phyloP scores from a whole-genome alignment of 2,329 filamentous ascomycete species.

The Fonsecaea multimorphosa region DNA sequence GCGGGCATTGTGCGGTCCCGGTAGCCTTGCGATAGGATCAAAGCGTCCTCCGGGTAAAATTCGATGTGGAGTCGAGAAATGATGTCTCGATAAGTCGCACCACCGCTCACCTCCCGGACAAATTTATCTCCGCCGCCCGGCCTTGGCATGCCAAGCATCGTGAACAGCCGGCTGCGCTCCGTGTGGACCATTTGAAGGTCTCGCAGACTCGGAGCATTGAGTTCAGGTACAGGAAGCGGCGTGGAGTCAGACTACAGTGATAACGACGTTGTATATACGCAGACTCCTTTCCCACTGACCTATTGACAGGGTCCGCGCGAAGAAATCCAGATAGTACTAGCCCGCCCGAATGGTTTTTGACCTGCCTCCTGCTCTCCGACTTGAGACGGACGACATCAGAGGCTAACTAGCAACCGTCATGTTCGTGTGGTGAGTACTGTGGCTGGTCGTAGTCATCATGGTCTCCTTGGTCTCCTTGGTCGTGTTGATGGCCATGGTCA shows the following conservation, averaged over 20 bases:
- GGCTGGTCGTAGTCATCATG: not conserved
- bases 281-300: not conserved
- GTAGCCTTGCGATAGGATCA: not conserved
- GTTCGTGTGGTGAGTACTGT: not conserved
- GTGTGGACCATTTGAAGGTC: too few relatives aligned
- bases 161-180: too few relatives aligned
- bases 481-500: not conserved
- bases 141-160: not conserved
- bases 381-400: not conserved
- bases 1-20: conserved; percentile 12
- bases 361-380: not conserved
- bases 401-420: not conserved
- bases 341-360: not conserved
- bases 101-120: not conserved
- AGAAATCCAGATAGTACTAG: not conserved
- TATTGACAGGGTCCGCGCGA: not conserved
- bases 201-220: too few relatives aligned
- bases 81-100: not conserved
- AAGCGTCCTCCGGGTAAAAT: not conserved
- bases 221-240: too few relatives aligned
- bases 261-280: too few relatives aligned
- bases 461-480: not conserved
- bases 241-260: too few relatives aligned
- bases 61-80: not conserved
- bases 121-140: not conserved